Evolutionary conservation across 169 alveolate species (phyloP), one percentile per base, ranked within the genome.

Genomic region (Plasmodium adleri): DNA sequence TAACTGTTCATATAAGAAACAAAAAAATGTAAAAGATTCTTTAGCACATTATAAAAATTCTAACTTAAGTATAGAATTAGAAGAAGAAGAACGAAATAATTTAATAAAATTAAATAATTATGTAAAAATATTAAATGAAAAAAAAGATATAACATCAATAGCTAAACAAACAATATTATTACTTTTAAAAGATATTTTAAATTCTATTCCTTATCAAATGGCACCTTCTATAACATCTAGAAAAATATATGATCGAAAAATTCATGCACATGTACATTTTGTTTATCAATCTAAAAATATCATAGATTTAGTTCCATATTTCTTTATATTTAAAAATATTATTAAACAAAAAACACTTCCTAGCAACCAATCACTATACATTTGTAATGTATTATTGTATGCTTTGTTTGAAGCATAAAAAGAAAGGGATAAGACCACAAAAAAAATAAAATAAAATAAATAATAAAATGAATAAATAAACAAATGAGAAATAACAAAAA

Each of bases 131-230:
- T 47, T 86, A 64, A 59, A 72, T 3, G 17, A 62, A 15, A 50
- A 86, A 43, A 60, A 28, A 49, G 86, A 60, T 43, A 59, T 49
- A 64, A 49, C 50, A 68, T 83, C 92, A 49, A 17, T 86, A 56
- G 87, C 92, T n/a, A 86, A 86, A 24, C 71, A 71, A 72, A 72
- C 92, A 5, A 86, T 86, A 43, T 74, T 86, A 60, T 71, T 86
- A 50, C 86, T 72, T 59, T 64, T 86, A 60, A 86, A 86, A 86
- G 88, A 72, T 28, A 72, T 86, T 64, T 20, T 72, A 49, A 72
- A 86, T 54, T 72, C 88, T 72, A 86, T 86, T 54, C 92, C 92
- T 49, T 45, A 62, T 71, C 87, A 72, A 72, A 86, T 86, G 92
- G 92, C 92, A n/a, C 92, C 92, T 43, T 72, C 92, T 49, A 28